A percentile compares a stretch with the other conserved stretches of the same genome.
phyloP scores from a whole-genome alignment of 2,329 filamentous ascomycete genomes.

The Pseudocercospora vitis region DNA sequence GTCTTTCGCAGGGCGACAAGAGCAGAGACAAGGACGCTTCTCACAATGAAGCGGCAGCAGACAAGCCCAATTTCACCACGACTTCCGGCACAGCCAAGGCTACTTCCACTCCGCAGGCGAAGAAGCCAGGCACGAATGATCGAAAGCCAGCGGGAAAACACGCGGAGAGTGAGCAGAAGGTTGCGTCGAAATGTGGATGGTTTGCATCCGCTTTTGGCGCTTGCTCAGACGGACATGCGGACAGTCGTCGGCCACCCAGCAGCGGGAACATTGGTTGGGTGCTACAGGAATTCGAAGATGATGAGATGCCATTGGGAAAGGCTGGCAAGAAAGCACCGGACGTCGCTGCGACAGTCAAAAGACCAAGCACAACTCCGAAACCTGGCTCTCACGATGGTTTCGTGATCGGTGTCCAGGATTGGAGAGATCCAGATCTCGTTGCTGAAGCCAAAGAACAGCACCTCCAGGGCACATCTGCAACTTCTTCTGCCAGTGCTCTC shows the following conservation, averaged over 20 bases:
- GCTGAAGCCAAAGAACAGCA: constrained; percentile 42
- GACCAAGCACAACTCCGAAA: constrained; percentile 35
- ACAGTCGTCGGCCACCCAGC: constrained; percentile 66
- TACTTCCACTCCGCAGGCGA: constrained; percentile 19
- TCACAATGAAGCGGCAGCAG: constrained; percentile 17
- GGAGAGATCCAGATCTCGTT: constrained; percentile 76
- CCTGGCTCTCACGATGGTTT: constrained; percentile 60
- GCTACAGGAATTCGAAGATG: constrained; percentile 63
- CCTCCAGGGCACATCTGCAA: constrained; percentile 26
- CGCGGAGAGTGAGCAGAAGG: constrained; percentile 9
- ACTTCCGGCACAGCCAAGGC: constrained; percentile 26
- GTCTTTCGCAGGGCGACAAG: constrained; percentile 47
- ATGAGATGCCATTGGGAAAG: constrained; percentile 49
- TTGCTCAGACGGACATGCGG: constrained; percentile 15
- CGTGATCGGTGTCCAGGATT: constrained; percentile 81
- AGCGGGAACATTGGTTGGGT: constrained; percentile 76
- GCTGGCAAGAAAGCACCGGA: constrained; percentile 22
- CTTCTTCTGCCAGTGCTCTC: constrained; percentile 20
- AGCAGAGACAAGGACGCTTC: constrained; percentile 17
- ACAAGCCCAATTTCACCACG: constrained; percentile 34
- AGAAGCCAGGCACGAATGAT: constrained; percentile 17
- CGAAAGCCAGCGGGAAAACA: constrained; percentile 32
- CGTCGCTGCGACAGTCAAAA: constrained; percentile 34
- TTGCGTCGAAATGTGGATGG: constrained; percentile 39
- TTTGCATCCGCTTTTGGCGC: constrained; percentile 46